Conservation (phyloP, 495 filamentous ascomycete genomes). For the Neurospora sublineolata region DNA sequence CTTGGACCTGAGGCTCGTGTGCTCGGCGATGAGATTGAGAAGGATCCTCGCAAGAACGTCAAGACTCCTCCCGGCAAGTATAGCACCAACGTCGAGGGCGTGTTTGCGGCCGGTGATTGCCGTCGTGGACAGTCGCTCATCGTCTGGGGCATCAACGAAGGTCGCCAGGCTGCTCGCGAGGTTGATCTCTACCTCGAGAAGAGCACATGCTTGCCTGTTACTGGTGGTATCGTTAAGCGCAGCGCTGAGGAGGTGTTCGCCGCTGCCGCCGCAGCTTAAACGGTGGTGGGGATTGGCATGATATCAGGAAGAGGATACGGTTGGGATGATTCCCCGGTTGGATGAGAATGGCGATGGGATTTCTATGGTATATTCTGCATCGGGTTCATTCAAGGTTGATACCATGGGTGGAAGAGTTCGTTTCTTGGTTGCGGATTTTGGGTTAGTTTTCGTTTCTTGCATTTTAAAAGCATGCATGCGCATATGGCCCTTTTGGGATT, state of each 20-base stretch:
- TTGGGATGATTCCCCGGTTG: background rate
- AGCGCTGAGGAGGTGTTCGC: conserved; percentile 56
- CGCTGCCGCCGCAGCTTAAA: conserved; percentile 12
- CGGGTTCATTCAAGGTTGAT: background rate
- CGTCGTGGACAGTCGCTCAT: conserved; percentile 93
- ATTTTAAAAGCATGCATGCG: background rate
- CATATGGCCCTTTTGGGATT: background rate
- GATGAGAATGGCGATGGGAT: background rate
- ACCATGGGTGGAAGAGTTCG: background rate
- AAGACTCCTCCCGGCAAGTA: conserved; percentile 91
- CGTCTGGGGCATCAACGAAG: conserved; percentile 99
- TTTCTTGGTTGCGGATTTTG: background rate
- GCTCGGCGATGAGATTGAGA: conserved; percentile 77
- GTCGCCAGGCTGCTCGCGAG: conserved; percentile 85
- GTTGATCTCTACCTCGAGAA: conserved; percentile 82
- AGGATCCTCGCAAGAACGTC: conserved; percentile 90
- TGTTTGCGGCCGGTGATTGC: conserved; percentile 96
- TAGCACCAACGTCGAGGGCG: conserved; percentile 72
- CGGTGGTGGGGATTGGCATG: background rate
- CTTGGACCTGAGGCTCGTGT: conserved; percentile 88
- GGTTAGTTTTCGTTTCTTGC: background rate
- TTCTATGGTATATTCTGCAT: background rate
- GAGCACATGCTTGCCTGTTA: conserved; percentile 75
- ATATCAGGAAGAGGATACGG: background rate
- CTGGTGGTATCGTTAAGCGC: conserved; percentile 85